A percentile compares a stretch with the other conserved stretches of the same genome.
These are phyloP conservation scores for Phialophora expanda DNA, from an alignment of 2,329 filamentous ascomycete species.

Conservation along the genomic window DNA sequence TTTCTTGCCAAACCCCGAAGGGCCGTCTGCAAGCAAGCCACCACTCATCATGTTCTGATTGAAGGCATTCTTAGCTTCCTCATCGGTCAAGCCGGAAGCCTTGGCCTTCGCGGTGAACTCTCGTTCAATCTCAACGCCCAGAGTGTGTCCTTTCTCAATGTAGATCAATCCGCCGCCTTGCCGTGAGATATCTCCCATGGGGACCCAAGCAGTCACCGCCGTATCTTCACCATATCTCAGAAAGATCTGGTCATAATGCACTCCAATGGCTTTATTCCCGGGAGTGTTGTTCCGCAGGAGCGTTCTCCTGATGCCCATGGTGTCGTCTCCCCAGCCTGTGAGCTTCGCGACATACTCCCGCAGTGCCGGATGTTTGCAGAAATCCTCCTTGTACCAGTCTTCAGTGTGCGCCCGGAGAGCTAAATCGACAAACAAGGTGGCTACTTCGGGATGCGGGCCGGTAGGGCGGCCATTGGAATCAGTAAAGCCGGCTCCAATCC, in stretches of 20 bases:
- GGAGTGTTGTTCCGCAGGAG: constrained; percentile 64
- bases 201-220: constrained; percentile 63
- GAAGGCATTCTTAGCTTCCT: constrained; percentile 59
- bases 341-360: constrained; percentile 58
- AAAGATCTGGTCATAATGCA: constrained; percentile 67
- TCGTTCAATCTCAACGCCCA: constrained; percentile 58
- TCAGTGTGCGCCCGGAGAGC: constrained; percentile 61
- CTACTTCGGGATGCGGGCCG: constrained; percentile 45
- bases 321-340: constrained; percentile 60
- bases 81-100: constrained; percentile 56
- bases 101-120: constrained; percentile 57
- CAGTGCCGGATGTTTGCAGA: constrained; percentile 60
- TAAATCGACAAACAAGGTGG: constrained; percentile 54
- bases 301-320: constrained; percentile 55
- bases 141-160: constrained; percentile 57
- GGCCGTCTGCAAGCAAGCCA: constrained; percentile 59
- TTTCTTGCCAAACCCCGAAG: constrained; percentile 52
- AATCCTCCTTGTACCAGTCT: constrained; percentile 59
- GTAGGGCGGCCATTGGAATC: constrained; percentile 55
- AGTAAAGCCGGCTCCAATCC: constrained; percentile 59
- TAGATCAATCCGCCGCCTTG: constrained; percentile 66
- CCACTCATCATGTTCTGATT: constrained; percentile 66
- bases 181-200: constrained; percentile 60
- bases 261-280: constrained; percentile 62
- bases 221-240: constrained; percentile 61